Evolutionary conservation across 148 eudicot genomes (phyloP), one percentile per base, ranked within the genome.

Genomic region (Gaultheria prostrata): DNA sequence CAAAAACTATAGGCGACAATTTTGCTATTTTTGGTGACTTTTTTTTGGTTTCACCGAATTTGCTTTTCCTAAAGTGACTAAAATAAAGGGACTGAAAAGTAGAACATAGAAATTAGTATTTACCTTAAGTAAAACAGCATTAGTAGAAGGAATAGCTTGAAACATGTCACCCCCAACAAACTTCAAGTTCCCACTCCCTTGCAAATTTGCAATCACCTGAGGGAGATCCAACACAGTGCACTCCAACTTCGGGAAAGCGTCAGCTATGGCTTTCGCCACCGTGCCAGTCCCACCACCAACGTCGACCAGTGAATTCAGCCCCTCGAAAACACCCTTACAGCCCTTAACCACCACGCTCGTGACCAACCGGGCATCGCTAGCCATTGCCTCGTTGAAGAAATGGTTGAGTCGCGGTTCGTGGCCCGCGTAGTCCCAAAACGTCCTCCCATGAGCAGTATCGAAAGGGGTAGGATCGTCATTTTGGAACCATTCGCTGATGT

Each of bases 221-320:
- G 71, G 71, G 15, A 65, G 32, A 12, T 65, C 71, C 71, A 65
- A 65, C 33, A 65, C 71, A 26, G 71, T 65, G 71, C 71, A 65
- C 71, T 65, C 33, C 71, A 65, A 65, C 17, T 65, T 3, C 2
- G 71, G 71, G 2, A 65, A 65, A 24, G 71, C 71, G 11, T 65
- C 33, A 17, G 71, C 71, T 12, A 65, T 65, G 71, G 71, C 71
- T 1, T 65, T 65, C 7, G 71, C 71, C 33, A 65, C 17, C 6
- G 35, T 65, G 1, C 71, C 71, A 14, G 17, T 65, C 71, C 71
- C 71, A 26, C 71, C 71, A 0, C 71, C 71, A 11, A 65, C 17
- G 33, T 65, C 71, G 1, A 65, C 71, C 15, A 65, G 7, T 0
- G 71, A 65, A 3, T 11, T 26, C 32, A 65, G 7, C 71, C 71